Conservation (phyloP, 805 yeast genomes). For the Naumovozyma castellii region DNA sequence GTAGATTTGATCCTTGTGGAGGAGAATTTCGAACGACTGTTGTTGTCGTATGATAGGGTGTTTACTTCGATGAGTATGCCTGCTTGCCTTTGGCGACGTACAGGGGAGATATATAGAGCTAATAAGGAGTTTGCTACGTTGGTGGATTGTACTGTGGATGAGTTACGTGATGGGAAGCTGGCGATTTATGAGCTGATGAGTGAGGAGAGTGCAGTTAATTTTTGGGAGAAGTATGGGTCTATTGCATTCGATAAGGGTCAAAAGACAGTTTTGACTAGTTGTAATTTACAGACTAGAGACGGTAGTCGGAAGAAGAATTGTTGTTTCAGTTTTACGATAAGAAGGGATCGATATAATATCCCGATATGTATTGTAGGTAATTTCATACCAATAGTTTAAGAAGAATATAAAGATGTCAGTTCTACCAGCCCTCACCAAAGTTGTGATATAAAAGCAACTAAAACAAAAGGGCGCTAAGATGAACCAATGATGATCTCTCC, state of each 20-base stretch:
- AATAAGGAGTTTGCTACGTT: constrained; percentile 92
- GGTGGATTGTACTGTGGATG: constrained; percentile 84
- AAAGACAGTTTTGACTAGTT: constrained; percentile 87
- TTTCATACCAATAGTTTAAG: constrained; percentile 54
- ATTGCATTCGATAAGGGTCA: constrained; percentile 94
- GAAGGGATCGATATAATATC: constrained; percentile 86
- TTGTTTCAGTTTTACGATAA: constrained; percentile 87
- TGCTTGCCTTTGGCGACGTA: constrained; percentile 93
- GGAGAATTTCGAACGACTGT: constrained; percentile 88
- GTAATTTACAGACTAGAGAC: constrained; percentile 74
- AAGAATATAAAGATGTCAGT: constrained; percentile 39
- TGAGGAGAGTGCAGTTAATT: constrained; percentile 91
- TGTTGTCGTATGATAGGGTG: constrained; percentile 86
- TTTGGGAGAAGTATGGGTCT: constrained; percentile 96
- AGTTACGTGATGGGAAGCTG: constrained; percentile 80
- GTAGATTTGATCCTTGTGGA: constrained; percentile 87
- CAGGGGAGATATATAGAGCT: constrained; percentile 92
- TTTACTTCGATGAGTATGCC: constrained; percentile 97
- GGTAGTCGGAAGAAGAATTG: constrained; percentile 67
- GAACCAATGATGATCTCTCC: constrained; percentile 49
- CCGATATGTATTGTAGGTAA: constrained; percentile 96
- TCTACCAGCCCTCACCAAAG: constrained; percentile 57
- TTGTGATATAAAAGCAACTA: constrained; percentile 4
- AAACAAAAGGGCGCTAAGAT: constrained; percentile 59
- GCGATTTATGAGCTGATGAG: constrained; percentile 92